Base-by-base conservation (phyloP, 139 green algal genomes). In the Volvox reticuliferus region DNA sequence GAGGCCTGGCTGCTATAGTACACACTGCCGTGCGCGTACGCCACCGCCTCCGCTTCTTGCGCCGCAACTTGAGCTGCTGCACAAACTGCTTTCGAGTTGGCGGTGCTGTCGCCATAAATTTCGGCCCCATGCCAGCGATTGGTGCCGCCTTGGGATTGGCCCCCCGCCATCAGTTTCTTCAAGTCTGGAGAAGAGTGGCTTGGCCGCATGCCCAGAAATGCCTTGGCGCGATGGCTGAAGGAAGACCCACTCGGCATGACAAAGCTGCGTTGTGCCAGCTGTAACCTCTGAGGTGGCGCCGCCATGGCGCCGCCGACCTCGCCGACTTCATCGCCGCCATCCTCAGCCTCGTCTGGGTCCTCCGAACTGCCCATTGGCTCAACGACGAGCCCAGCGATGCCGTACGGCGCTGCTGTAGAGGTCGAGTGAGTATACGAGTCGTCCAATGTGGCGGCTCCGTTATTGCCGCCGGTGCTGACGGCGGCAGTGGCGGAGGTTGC, bases 361-460 rank as follows among this genome's bases (percentile, higher is more conserved):
- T 89, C 83, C 35, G 63, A n/a, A 28, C 82, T 79, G 83, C 67
- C 67, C 36, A 89, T 68, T 17, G 83, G 67, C 67, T 33, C 35
- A 22, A 89, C 19, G 0, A 89, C 35, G 1, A 89, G 26, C 1
- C 83, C 83, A 68, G 36, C 65, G 63, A 88, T 79, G 83, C 67
- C 83, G 83, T 81, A 89, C 67, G 83, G 67, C 67, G 67, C 26
- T 17, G 36, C 63, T 0, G 81, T 55, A 9, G 80, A 86, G 36
- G 36, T 35, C 50, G 55, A 50, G 12, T 85, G 79, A 12, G 33
- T 63, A 36, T 68, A 61, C 22, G 32, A 77, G n/a, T 76, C 61
- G 32, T 87, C 82, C 62, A 87, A 22, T 12, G 62, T 87, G 30
- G 61, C 82, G 32, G 82, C 63, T 33, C 20, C 63, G n/a, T 21